Evolutionary conservation across 257 asterid genomes (phyloP).

Genomic region (Salvia hispanica): DNA sequence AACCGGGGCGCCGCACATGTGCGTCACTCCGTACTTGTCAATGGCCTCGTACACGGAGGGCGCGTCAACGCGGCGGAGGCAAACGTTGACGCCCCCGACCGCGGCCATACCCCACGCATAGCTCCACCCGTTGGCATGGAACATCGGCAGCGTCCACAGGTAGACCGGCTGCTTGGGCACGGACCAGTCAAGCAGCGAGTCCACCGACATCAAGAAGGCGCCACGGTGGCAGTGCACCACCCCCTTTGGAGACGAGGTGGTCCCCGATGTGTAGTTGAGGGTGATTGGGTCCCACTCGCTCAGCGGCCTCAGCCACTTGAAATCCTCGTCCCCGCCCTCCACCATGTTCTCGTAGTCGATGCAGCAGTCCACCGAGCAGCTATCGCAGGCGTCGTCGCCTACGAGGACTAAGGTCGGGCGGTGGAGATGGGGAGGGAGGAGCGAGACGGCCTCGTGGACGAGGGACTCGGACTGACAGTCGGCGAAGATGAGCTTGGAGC

Average conservation of each 20-base stretch:
- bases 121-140: conserved; percentile 64
- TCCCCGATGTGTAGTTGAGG: conserved; percentile 60
- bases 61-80: conserved; percentile 51
- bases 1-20: conserved; percentile 55
- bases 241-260: conserved; percentile 61
- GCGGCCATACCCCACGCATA: conserved; percentile 59
- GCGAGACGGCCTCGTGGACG: conserved; percentile 45
- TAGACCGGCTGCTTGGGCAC: conserved; percentile 44
- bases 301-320: conserved; percentile 45
- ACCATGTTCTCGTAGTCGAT: conserved; percentile 43
- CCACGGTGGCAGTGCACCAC: conserved; percentile 56
- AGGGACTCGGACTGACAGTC: conserved; percentile 42
- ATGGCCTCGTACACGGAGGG: conserved; percentile 31
- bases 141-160: conserved; percentile 57
- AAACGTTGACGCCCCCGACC: conserved; percentile 49
- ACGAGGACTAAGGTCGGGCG: conserved; percentile 40
- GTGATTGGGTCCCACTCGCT: conserved; percentile 55
- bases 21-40: conserved; percentile 33
- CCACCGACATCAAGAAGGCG: conserved; percentile 32
- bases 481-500: conserved; percentile 51
- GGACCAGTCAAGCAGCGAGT: conserved; percentile 43
- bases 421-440: conserved; percentile 33
- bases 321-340: conserved; percentile 39
- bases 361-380: not conserved
- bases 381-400: conserved; percentile 24